phyloP scores from a whole-genome alignment of 1,284 basidiomycete genomes.

The Coniferiporia sulphurascens region DNA sequence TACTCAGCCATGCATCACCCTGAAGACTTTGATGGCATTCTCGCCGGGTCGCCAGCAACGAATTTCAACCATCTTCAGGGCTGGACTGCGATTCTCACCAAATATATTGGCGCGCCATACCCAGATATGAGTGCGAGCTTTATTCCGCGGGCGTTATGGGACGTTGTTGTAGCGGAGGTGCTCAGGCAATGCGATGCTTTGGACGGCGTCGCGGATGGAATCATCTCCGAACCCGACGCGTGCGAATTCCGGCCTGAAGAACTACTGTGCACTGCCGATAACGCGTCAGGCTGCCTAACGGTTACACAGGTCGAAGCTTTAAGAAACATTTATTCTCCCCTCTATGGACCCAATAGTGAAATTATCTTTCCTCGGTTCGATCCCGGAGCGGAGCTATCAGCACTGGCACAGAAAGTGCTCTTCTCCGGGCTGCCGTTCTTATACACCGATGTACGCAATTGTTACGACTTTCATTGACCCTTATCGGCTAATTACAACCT shows the following conservation, averaged over 20 bases:
- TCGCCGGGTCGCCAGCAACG: conserved; percentile 30
- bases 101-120: conserved; percentile 17
- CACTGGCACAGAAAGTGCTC: not conserved
- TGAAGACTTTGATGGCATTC: conserved; percentile 31
- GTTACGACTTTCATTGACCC: not conserved
- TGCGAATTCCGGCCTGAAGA: conserved; percentile 27
- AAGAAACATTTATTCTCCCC: conserved; percentile 28
- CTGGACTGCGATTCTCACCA: conserved; percentile 16
- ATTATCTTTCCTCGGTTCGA: conserved; percentile 27
- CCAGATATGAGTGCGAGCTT: conserved; percentile 17
- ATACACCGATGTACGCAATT: conserved; percentile 10
- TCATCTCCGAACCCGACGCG: conserved; percentile 28
- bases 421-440: conserved; percentile 8
- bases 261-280: conserved; percentile 23
- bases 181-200: conserved; percentile 31
- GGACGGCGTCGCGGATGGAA: conserved; percentile 32
- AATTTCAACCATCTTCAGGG: conserved; percentile 22
- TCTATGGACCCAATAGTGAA: conserved; percentile 29
- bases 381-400: conserved; percentile 19
- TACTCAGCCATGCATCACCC: conserved; percentile 24
- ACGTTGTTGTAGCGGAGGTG: conserved; percentile 24
- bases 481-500: not conserved
- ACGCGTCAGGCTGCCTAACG: conserved; percentile 27
- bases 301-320: conserved; percentile 31
- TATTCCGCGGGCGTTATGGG: conserved; percentile 24